These are phyloP conservation scores for Pulveroboletus sp. DNA, from an alignment of 768 basidiomycete species.

Conservation along the genomic window DNA sequence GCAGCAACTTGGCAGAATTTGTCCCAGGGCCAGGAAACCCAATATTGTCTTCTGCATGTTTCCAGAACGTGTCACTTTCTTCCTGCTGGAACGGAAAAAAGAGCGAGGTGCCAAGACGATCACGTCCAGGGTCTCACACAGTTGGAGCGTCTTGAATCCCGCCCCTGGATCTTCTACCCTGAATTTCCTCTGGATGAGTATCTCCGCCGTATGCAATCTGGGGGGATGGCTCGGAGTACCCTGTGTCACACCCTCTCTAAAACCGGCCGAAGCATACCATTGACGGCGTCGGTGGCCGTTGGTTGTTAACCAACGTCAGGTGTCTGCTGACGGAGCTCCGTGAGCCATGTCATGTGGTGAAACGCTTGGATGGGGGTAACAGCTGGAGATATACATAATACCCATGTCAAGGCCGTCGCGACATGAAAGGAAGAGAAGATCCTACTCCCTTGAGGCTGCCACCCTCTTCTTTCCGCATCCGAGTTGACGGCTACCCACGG, in stretches of 20 bases:
- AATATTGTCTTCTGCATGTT: too few species aligned
- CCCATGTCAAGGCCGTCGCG: constrained; percentile 32
- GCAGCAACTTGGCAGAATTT: too few species aligned
- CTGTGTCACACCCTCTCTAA: constrained; percentile 1
- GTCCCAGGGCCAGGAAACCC: too few species aligned
- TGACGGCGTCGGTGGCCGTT: not conserved
- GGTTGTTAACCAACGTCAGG: constrained; percentile 12
- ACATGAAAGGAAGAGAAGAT: constrained; percentile 34
- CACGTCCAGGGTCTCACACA: not conserved
- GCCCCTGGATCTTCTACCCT: constrained; percentile 5
- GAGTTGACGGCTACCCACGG: not conserved
- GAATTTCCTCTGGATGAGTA: constrained; percentile 5
- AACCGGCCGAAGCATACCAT: constrained; percentile 5
- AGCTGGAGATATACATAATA: constrained; percentile 22
- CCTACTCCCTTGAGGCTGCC: constrained; percentile 27
- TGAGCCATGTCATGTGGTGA: constrained; percentile 9
- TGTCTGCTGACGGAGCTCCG: constrained; percentile 14
- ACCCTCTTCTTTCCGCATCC: not conserved
- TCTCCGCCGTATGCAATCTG: constrained; percentile 9
- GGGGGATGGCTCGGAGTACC: constrained; percentile 10
- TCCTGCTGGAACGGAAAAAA: constrained; percentile 11
- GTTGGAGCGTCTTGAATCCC: not conserved
- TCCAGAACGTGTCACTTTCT: constrained; percentile 7
- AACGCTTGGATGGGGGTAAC: constrained; percentile 29
- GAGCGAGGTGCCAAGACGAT: constrained; percentile 1